Evolutionary conservation across 192 early-diverging fungal species (phyloP).

Genomic region (Podila epigama): DNA sequence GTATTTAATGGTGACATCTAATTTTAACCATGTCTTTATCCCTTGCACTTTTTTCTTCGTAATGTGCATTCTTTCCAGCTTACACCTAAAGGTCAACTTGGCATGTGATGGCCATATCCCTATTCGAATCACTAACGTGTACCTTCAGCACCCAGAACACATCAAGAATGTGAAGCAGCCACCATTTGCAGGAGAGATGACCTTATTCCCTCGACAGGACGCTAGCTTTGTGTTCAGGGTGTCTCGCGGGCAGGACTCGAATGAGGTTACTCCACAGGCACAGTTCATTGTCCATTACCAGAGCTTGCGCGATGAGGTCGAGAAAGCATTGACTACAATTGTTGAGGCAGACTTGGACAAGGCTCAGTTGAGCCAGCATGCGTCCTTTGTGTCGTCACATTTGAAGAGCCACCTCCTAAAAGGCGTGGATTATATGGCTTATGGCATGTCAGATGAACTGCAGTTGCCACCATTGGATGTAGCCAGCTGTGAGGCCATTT

Average conservation of each 20-base stretch:
- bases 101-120: constrained; percentile 58
- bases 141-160: constrained; percentile 31
- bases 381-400: constrained; percentile 50
- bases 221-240: constrained; percentile 66
- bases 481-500: constrained; percentile 52
- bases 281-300: constrained; percentile 62
- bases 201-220: constrained; percentile 59
- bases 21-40: no score
- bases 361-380: constrained; percentile 57
- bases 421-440: constrained; percentile 63
- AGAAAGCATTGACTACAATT: constrained; percentile 51
- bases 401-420: constrained; percentile 57
- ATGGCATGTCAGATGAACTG: constrained; percentile 64
- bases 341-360: constrained; percentile 50
- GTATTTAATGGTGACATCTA: no score
- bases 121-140: constrained; percentile 57
- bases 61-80: no score
- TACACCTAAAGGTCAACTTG: constrained; percentile 56
- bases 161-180: constrained; percentile 35
- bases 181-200: constrained; percentile 51
- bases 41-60: no score
- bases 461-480: constrained; percentile 64
- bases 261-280: constrained; percentile 40
- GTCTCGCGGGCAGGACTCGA: constrained; percentile 26
- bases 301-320: constrained; percentile 60